Conservation (phyloP, 2,329 filamentous ascomycete species). For the Cladosporium sp. region DNA sequence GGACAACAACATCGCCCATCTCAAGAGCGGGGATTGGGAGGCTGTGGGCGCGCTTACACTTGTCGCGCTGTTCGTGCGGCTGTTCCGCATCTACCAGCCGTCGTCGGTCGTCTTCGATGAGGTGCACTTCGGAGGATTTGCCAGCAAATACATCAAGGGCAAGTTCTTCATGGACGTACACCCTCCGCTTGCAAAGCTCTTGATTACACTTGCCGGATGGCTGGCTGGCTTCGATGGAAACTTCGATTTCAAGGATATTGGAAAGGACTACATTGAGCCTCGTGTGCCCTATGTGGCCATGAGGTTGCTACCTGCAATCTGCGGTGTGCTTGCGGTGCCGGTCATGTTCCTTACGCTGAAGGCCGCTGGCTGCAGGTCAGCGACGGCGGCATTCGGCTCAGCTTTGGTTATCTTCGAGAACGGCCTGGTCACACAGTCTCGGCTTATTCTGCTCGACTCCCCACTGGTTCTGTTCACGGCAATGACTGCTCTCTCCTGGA, state of each 20-base stretch:
- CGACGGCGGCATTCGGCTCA: conserved; percentile 75
- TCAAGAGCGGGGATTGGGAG: conserved; percentile 79
- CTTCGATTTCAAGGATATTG: conserved; percentile 99
- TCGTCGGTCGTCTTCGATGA: conserved; percentile 97
- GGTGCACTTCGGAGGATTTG: conserved; percentile 98
- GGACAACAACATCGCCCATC: conserved; percentile 86
- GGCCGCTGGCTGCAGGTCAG: conserved; percentile 79
- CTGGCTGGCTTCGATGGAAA: conserved; percentile 89
- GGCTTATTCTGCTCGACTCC: conserved; percentile 91
- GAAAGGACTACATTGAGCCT: conserved; percentile 95
- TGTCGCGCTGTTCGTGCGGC: conserved; percentile 69
- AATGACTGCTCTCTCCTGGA: conserved; percentile 83
- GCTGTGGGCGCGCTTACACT: conserved; percentile 66
- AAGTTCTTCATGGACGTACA: conserved; percentile 99
- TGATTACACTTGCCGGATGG: conserved; percentile 92
- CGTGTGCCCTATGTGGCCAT: conserved; percentile 95
- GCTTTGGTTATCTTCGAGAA: conserved; percentile 93
- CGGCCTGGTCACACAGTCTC: conserved; percentile 87
- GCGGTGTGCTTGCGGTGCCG: conserved; percentile 81
- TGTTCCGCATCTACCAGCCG: conserved; percentile 95
- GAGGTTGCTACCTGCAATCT: conserved; percentile 85
- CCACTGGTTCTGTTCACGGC: conserved; percentile 90
- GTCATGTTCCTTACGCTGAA: conserved; percentile 94
- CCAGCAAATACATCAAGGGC: conserved; percentile 98
- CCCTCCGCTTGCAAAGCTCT: conserved; percentile 89